Percentiles rank a stretch among this genome's conserved stretches.
phyloP scores from a whole-genome alignment of 805 yeast genomes.

The Komagataella kurtzmanii region DNA sequence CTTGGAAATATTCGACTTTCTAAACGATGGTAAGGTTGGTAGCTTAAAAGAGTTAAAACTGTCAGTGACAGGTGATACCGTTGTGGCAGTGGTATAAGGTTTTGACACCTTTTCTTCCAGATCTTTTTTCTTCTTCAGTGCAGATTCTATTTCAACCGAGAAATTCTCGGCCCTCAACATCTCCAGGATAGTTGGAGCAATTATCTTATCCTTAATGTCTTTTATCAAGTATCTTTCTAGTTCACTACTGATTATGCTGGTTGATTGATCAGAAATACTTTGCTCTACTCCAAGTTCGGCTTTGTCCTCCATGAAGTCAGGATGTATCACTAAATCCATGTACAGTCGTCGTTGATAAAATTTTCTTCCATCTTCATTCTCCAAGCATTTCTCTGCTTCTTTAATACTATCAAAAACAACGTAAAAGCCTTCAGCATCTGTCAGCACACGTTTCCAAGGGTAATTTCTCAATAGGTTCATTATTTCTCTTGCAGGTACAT shows the following conservation, averaged over 20 bases:
- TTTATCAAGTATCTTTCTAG: constrained; percentile 47
- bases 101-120: background rate
- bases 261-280: constrained; percentile 42
- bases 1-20: constrained; percentile 2
- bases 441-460: constrained; percentile 51
- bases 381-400: constrained; percentile 49
- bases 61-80: constrained; percentile 6
- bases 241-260: constrained; percentile 44
- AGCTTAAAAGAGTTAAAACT: constrained; percentile 4
- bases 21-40: constrained; percentile 10
- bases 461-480: constrained; percentile 44
- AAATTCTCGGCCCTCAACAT: background rate
- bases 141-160: background rate
- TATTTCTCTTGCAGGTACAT: constrained; percentile 40
- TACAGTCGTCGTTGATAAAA: constrained; percentile 32
- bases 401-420: constrained; percentile 48
- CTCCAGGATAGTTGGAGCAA: constrained; percentile 46
- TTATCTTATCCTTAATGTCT: constrained; percentile 60
- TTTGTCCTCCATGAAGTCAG: constrained; percentile 15
- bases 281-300: constrained; percentile 13
- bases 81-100: background rate
- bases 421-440: constrained; percentile 55
- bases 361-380: constrained; percentile 43
- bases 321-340: constrained; percentile 48
- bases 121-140: background rate